These are phyloP conservation scores for Podaxis pistillaris DNA, from an alignment of 768 basidiomycete species.

Conservation along the genomic window DNA sequence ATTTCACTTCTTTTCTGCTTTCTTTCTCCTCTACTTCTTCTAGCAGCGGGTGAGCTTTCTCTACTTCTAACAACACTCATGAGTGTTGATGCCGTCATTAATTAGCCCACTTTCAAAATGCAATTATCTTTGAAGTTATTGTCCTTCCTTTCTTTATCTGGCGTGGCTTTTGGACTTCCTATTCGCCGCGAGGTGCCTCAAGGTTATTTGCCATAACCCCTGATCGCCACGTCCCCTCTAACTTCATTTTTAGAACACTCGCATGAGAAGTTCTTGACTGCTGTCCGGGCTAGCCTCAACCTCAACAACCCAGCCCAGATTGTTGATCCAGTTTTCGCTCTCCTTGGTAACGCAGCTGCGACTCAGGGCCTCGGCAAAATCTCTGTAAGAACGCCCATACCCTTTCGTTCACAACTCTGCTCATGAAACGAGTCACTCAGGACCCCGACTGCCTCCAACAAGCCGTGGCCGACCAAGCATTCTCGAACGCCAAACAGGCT, in stretches of 20 bases:
- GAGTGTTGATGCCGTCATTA: background rate
- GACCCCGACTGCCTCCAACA: conserved; percentile 64
- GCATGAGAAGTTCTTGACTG: conserved; percentile 54
- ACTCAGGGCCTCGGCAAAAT: conserved; percentile 51
- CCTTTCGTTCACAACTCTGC: background rate
- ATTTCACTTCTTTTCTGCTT: conserved; percentile 26
- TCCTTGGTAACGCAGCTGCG: conserved; percentile 67
- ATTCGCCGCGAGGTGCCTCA: conserved; percentile 64
- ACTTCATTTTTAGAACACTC: conserved; percentile 51
- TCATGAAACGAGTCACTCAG: conserved; percentile 23
- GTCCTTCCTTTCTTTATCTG: conserved; percentile 33
- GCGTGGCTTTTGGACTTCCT: conserved; percentile 37
- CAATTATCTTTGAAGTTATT: conserved; percentile 33
- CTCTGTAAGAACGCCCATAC: conserved; percentile 32
- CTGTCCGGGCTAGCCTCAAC: conserved; percentile 45
- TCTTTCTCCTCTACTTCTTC: conserved; percentile 10
- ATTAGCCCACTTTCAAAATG: conserved; percentile 21
- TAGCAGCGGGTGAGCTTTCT: background rate
- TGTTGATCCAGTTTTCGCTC: conserved; percentile 60
- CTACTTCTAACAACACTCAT: background rate
- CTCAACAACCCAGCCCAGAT: conserved; percentile 61
- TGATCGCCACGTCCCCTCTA: background rate
- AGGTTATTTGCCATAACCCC: conserved; percentile 27
- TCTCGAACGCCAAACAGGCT: conserved; percentile 68
- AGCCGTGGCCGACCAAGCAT: conserved; percentile 65